Conservation (phyloP, 306 rosid genomes). For the Clitoria ternatea region DNA sequence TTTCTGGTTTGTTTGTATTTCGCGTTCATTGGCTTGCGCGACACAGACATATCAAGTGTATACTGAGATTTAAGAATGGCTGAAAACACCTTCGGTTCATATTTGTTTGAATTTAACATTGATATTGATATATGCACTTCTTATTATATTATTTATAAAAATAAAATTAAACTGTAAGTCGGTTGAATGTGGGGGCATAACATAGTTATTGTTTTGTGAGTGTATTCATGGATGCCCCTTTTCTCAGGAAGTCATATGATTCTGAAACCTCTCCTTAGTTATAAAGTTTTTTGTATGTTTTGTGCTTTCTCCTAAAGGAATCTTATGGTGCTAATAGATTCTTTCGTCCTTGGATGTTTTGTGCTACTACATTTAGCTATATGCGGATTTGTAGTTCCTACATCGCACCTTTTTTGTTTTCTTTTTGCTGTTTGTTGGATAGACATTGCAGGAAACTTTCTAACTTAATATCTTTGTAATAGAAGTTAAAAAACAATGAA, state of each 20-base stretch:
- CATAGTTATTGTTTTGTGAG: not conserved
- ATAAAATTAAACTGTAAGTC: not conserved
- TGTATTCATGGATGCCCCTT: not conserved
- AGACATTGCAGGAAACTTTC: not conserved
- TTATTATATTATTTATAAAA: not conserved
- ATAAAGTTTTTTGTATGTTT: not conserved
- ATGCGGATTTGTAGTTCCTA: not conserved
- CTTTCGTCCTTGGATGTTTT: not conserved
- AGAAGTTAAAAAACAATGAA: not conserved
- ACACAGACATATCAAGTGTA: not conserved
- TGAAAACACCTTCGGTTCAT: not conserved
- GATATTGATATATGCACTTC: not conserved
- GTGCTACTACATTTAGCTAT: not conserved
- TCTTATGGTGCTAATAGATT: not conserved
- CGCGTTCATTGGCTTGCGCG: not conserved
- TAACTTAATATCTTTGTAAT: not conserved
- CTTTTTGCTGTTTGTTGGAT: slow-evolving; percentile 11
- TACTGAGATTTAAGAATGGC: slow-evolving; percentile 14
- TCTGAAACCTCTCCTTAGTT: not conserved
- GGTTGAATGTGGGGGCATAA: not conserved
- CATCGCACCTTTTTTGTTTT: not conserved
- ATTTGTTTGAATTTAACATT: slow-evolving; percentile 2
- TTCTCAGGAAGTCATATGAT: not conserved
- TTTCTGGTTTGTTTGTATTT: not conserved
- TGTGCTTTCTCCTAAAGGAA: not conserved